Conservation (phyloP, 495 filamentous ascomycete genomes). For the Parachaetomium inaequale region DNA sequence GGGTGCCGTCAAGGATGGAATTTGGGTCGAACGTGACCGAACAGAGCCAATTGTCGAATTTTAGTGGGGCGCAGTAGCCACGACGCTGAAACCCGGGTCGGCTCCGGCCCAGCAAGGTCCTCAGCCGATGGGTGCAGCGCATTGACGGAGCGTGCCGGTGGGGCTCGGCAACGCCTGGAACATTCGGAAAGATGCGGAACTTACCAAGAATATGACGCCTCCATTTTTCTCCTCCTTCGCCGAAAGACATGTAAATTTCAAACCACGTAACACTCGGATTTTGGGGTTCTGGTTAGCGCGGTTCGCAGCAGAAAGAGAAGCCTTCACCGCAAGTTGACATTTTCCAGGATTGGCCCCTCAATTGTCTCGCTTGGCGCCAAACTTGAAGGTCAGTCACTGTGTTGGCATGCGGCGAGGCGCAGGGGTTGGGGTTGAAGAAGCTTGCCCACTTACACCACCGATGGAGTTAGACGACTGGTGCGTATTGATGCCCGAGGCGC, state of each 20-base stretch:
- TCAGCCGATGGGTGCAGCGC: not conserved
- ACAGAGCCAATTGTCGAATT: conserved; percentile 1
- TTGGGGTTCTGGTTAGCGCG: not conserved
- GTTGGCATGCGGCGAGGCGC: not conserved
- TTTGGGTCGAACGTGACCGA: conserved; percentile 4
- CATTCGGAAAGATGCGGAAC: not conserved
- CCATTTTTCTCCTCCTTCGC: not conserved
- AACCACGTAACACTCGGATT: too few species aligned
- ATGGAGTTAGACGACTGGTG: too few species aligned
- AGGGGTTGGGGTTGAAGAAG: not conserved
- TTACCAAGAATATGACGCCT: not conserved
- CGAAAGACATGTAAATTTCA: too few species aligned
- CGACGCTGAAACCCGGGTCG: not conserved
- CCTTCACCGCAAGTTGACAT: not conserved
- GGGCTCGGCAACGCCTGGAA: not conserved
- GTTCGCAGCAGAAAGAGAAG: not conserved
- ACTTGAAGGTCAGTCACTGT: too few species aligned
- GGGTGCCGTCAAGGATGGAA: not conserved
- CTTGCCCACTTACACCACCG: not conserved
- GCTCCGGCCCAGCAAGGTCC: not conserved
- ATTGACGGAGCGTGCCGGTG: not conserved
- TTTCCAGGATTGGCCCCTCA: too few species aligned
- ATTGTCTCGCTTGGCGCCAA: not conserved
- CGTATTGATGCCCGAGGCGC: too few species aligned
- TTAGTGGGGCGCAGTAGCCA: not conserved